These are phyloP conservation scores for Tilletia caries DNA, from an alignment of 1,284 basidiomycete genomes.

Conservation along the genomic window DNA sequence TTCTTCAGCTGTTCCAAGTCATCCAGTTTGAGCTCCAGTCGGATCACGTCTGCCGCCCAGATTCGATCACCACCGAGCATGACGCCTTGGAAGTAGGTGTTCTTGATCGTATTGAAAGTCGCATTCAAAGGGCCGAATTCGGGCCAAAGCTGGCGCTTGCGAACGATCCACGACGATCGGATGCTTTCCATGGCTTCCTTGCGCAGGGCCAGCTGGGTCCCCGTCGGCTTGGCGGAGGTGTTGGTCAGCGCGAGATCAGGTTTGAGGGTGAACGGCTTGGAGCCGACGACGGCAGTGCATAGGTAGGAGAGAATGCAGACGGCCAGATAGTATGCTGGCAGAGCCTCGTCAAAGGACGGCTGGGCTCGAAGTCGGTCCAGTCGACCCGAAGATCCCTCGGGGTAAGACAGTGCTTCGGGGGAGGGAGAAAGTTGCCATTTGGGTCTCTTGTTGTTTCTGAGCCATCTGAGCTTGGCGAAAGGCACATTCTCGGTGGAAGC, in stretches of 20 bases:
- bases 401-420: neutral
- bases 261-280: neutral
- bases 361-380: neutral
- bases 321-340: neutral
- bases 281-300: neutral
- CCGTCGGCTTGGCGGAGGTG: neutral
- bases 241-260: neutral
- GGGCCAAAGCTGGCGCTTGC: neutral
- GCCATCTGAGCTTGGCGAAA: neutral
- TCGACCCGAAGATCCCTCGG: neutral
- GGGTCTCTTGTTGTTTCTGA: neutral
- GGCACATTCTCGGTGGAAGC: neutral
- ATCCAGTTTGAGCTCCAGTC: conserved; percentile 23
- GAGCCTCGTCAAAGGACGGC: neutral
- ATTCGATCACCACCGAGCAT: conserved; percentile 37
- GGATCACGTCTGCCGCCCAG: conserved; percentile 44
- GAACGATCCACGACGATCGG: neutral
- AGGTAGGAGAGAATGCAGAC: neutral
- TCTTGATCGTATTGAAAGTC: neutral
- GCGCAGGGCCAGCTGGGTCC: neutral
- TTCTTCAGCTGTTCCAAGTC: conserved; percentile 31
- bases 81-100: conserved; percentile 36
- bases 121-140: neutral
- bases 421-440: neutral
- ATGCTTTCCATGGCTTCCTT: neutral